Conservation (phyloP, 208 protist genomes). For the Trypanosomatidae sp. region DNA sequence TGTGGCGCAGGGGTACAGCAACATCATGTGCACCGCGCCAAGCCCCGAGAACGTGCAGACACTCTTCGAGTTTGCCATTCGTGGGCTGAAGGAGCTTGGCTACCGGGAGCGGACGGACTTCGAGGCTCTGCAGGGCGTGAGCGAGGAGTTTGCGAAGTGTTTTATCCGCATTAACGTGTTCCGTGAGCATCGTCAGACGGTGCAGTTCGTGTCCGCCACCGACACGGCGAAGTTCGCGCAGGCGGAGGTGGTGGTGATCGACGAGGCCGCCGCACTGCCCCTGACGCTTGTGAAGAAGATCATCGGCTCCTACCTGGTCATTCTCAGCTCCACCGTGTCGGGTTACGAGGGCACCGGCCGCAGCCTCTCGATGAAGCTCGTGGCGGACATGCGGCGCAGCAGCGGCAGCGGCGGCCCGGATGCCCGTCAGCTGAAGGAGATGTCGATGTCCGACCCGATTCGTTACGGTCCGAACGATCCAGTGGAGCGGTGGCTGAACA, state of each 20-base stretch:
- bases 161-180: conserved; percentile 98
- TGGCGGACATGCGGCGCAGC: conserved; percentile 96
- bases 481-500: conserved; percentile 98
- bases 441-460: conserved; percentile 97
- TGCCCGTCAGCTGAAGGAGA: conserved; percentile 90
- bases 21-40: conserved; percentile 99
- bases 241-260: conserved; percentile 98
- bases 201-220: conserved; percentile 97
- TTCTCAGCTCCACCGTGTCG: conserved; percentile 99
- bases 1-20: conserved; percentile 98
- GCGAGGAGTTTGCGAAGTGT: conserved; percentile 95
- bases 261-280: conserved; percentile 99
- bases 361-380: conserved; percentile 99
- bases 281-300: conserved; percentile 97
- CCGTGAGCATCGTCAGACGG: conserved; percentile 97
- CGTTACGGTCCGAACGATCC: conserved; percentile 96
- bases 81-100: conserved; percentile 95
- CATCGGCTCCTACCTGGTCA: conserved; percentile 98
- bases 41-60: conserved; percentile 98
- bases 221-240: conserved; percentile 94
- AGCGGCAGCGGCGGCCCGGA: conserved; percentile 15
- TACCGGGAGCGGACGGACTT: conserved; percentile 98
- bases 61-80: conserved; percentile 99
- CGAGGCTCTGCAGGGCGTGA: conserved; percentile 94
- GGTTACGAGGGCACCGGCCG: conserved; percentile 99